phyloP scores from a whole-genome alignment of 192 early-diverging fungal genomes.

The Chytriomyces sp. region DNA sequence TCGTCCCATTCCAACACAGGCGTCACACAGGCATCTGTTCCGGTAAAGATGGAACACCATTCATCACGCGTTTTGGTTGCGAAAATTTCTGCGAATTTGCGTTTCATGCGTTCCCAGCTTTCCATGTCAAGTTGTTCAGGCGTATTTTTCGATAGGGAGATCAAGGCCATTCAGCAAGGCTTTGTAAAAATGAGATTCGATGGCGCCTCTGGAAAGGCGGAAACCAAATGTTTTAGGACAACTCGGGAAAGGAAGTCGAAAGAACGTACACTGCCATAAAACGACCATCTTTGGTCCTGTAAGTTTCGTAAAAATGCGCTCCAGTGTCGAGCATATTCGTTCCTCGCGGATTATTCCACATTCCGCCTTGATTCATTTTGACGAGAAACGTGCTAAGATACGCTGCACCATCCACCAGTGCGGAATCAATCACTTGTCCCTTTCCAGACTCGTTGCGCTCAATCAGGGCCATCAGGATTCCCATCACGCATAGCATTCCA shows the following conservation, averaged over 20 bases:
- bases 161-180: slow-evolving; percentile 52
- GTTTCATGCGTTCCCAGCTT: slow-evolving; percentile 61
- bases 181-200: slow-evolving; percentile 72
- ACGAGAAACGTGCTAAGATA: slow-evolving; percentile 68
- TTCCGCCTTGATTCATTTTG: slow-evolving; percentile 60
- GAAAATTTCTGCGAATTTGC: slow-evolving; percentile 55
- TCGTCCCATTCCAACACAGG: slow-evolving; percentile 61
- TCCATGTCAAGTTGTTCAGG: slow-evolving; percentile 52
- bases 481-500: slow-evolving; percentile 66
- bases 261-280: slow-evolving; percentile 64
- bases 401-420: slow-evolving; percentile 61
- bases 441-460: slow-evolving; percentile 63
- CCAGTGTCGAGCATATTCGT: slow-evolving; percentile 69
- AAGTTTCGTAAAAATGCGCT: slow-evolving; percentile 71
- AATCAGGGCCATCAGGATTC: slow-evolving; percentile 66
- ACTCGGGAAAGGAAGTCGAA: not conserved
- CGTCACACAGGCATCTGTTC: slow-evolving; percentile 69
- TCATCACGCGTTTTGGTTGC: slow-evolving; percentile 64
- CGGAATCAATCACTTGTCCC: slow-evolving; percentile 69
- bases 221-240: not conserved
- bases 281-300: slow-evolving; percentile 68
- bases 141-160: slow-evolving; percentile 14
- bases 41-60: slow-evolving; percentile 65
- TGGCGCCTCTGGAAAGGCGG: slow-evolving; percentile 51
- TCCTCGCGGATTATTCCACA: slow-evolving; percentile 62